Evolutionary conservation across 2,329 filamentous ascomycete species (phyloP), one percentile per base, ranked within the genome.

Genomic region (Penicillium rolfsii): DNA sequence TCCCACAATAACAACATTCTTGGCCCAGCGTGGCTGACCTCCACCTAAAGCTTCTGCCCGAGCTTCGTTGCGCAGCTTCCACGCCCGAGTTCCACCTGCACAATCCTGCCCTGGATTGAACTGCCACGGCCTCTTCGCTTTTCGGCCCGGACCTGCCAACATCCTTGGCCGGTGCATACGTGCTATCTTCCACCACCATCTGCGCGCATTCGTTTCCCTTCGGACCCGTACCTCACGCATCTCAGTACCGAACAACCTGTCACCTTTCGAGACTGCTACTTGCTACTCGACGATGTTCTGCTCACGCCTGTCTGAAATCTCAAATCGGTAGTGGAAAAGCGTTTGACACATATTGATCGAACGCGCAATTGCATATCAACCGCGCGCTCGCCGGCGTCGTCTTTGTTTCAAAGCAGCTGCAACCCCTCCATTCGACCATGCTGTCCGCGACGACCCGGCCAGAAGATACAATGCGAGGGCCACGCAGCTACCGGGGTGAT

Each of bases 391-490:
- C 40, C 19, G 49, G 30, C 43, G 8, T 57, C 28, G 33, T n/a
- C 28, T 28, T 41, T 60, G 45, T 54, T 63, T 33, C 24, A 55
- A 19, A 52, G 40, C 26, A 30, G n/a, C 52, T 24, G 6, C 43
- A 38, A 38, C 28, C 24, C n/a, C 33, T 38, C 35, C n/a, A 19
- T 43, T 58, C 60, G 55, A 62, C 41, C 53, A 72, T 74, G 71
- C 65, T 76, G 60, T 69, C 71, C 62, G 71, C 73, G 49, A 79
- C 78, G 74, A 64, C 67, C 58, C 75, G 74, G 56, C 67, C 73
- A 46, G 77, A 79, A 59, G 76, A 79, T 62, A 73, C 71, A 12
- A 65, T 74, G 28, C 71, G 72, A 66, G 73, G 71, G 48, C 69
- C 67, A 64, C 74, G 68, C 60, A 61, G 71, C 36, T 73, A 73